phyloP scores from a whole-genome alignment of 2,329 filamentous ascomycete species.

The Diaporthe helianthi region DNA sequence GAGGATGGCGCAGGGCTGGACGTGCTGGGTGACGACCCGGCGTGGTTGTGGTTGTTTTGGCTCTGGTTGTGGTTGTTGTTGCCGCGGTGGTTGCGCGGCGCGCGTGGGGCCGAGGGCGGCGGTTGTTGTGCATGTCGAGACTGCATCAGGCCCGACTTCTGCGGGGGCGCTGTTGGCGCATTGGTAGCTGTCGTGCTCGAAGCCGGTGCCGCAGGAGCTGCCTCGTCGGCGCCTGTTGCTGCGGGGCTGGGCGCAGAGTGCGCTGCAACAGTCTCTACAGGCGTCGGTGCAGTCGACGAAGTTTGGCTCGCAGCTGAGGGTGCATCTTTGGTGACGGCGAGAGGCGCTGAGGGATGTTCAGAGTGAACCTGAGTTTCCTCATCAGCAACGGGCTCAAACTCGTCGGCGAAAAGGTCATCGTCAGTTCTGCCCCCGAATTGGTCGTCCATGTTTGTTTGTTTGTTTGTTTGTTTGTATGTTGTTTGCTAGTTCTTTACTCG shows the following conservation, averaged over 20 bases:
- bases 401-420: constrained; percentile 68
- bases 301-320: constrained; percentile 15
- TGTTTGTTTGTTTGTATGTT: too few relatives aligned
- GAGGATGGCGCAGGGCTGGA: constrained; percentile 37
- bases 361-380: constrained; percentile 33
- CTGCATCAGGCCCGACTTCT: constrained; percentile 32
- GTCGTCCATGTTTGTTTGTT: constrained; percentile 65
- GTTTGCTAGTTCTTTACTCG: constrained; percentile 21
- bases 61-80: constrained; percentile 38
- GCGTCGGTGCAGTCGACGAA: constrained; percentile 5
- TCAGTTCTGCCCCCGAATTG: constrained; percentile 68
- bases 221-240: constrained; percentile 29
- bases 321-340: constrained; percentile 5
- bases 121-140: constrained; percentile 35
- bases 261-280: background rate
- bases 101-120: constrained; percentile 34
- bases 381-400: constrained; percentile 61
- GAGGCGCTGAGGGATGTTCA: constrained; percentile 33
- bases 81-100: constrained; percentile 31
- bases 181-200: constrained; percentile 22
- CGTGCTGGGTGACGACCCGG: constrained; percentile 30
- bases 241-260: constrained; percentile 11
- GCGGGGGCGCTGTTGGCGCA: background rate
- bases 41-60: constrained; percentile 24
- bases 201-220: constrained; percentile 26